Base-by-base conservation (phyloP, 306 rosid species). In the Vigna radiata region DNA sequence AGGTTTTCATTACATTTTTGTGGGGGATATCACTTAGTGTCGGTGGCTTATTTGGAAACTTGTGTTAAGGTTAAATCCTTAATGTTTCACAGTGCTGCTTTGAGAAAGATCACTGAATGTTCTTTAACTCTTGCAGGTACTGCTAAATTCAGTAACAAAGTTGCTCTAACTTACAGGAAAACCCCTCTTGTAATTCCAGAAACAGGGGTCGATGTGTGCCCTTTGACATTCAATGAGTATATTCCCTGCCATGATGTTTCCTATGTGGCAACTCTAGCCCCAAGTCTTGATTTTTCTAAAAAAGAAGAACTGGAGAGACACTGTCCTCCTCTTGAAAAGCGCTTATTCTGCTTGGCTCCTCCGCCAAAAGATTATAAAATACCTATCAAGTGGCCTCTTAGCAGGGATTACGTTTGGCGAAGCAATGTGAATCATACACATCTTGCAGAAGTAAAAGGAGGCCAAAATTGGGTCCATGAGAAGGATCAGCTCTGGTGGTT, bases 381-480 rank as follows among this genome's bases (percentile, higher is more conserved):
- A 66, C 96, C 99, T 18, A 87, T 95, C 78, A 79, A 72, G 69
- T 95, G 99, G 96, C 97, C 99, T 54, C 87, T 81, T 81, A 92
- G 97, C 73, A 83, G 97, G 89, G 97, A 95, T 81, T 95, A 83
- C 74, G 97, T 95, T 84, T 92, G 99, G 97, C 90, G 90, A 73
- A 90, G 97, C 85, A 90, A 95, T 77, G 93, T 90, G 75, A 95
- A 95, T 85, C 97, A 92, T 72, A 89, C 97, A 7, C 96, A 71
- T 84, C 93, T 95, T 53, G 97, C 99, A 12, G 84, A 92, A 70
- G 99, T 92, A 79, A 95, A 92, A 78, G 97, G 99, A 63, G 99
- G 99, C 44, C 99, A 95, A 85, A 95, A 95, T 82, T 95, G 97
- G 97, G 97, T 95, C 75, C 99, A 95, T 78, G 88, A 80, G 67